Conservation (phyloP, 257 asterid species). For the Ballota nigra region DNA sequence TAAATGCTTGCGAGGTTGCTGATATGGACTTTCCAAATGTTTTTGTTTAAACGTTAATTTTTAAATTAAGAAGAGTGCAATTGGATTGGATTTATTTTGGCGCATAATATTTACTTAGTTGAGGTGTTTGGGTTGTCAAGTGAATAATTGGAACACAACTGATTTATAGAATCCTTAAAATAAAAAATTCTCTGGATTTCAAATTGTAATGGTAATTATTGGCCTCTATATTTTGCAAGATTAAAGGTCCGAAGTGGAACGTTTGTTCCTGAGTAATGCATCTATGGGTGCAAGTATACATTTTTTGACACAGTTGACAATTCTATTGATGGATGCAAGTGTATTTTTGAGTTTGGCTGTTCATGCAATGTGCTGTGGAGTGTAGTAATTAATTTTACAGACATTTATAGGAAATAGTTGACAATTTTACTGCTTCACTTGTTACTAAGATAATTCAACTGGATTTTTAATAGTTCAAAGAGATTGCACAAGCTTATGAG, state of each 20-base stretch:
- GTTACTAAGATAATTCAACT: neutral
- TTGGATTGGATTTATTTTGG: neutral
- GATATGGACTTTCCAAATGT: neutral
- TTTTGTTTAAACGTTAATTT: neutral
- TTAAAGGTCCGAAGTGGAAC: neutral
- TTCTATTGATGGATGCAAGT: neutral
- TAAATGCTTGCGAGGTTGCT: neutral
- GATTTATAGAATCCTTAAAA: neutral
- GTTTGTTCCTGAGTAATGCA: neutral
- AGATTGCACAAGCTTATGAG: conserved; percentile 87
- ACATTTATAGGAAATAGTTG: neutral
- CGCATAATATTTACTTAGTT: neutral
- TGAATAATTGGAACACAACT: neutral
- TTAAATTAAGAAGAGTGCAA: neutral
- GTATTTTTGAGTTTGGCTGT: neutral
- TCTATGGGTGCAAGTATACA: neutral
- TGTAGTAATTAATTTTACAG: neutral
- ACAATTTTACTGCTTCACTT: neutral
- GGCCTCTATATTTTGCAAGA: neutral
- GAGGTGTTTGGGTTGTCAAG: neutral
- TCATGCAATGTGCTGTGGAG: neutral
- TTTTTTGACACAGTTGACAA: neutral
- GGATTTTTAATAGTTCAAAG: conserved; percentile 56
- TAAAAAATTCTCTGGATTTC: neutral
- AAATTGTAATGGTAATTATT: neutral